A percentile compares a stretch with the other conserved stretches of the same genome.
These are phyloP conservation scores for Fusarium mangiferae DNA, from an alignment of 2,329 filamentous ascomycete species.

Conservation along the genomic window DNA sequence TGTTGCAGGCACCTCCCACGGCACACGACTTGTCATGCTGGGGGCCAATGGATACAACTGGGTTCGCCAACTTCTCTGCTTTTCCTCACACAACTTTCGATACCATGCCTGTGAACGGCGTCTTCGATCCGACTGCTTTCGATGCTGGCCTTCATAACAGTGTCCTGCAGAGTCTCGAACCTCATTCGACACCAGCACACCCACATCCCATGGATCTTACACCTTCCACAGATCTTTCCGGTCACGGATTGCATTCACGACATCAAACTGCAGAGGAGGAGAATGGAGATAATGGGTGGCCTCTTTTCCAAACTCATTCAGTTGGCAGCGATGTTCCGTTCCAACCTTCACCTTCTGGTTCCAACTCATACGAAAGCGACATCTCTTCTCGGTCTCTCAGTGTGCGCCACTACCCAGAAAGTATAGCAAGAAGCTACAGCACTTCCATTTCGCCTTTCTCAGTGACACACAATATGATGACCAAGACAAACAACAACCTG, in stretches of 20 bases:
- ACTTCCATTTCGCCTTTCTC: conserved; percentile 45
- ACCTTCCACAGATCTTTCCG: conserved; percentile 34
- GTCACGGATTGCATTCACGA: conserved; percentile 27
- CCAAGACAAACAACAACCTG: conserved; percentile 42
- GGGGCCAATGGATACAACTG: conserved; percentile 42
- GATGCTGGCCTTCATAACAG: conserved; percentile 40
- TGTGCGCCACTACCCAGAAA: conserved; percentile 41
- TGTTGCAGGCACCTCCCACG: conserved; percentile 43
- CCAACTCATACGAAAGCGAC: conserved; percentile 45
- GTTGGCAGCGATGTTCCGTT: conserved; percentile 39
- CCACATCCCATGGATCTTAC: conserved; percentile 36
- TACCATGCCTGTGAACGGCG: conserved; percentile 37
- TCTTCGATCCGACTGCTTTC: conserved; percentile 41
- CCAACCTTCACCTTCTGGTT: conserved; percentile 41
- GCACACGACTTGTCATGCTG: conserved; percentile 43
- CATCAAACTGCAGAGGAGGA: conserved; percentile 40
- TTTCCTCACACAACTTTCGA: conserved; percentile 42
- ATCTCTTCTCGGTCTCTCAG: conserved; percentile 41
- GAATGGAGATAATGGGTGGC: conserved; percentile 42
- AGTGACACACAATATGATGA: conserved; percentile 40
- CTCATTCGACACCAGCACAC: conserved; percentile 32
- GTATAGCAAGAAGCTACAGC: conserved; percentile 38
- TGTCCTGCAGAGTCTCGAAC: conserved; percentile 33
- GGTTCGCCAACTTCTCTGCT: conserved; percentile 38
- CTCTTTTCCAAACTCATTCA: conserved; percentile 40